Evolutionary conservation across 2,329 filamentous ascomycete species (phyloP), one percentile per base, ranked within the genome.

Genomic region (Fusarium paranaense): DNA sequence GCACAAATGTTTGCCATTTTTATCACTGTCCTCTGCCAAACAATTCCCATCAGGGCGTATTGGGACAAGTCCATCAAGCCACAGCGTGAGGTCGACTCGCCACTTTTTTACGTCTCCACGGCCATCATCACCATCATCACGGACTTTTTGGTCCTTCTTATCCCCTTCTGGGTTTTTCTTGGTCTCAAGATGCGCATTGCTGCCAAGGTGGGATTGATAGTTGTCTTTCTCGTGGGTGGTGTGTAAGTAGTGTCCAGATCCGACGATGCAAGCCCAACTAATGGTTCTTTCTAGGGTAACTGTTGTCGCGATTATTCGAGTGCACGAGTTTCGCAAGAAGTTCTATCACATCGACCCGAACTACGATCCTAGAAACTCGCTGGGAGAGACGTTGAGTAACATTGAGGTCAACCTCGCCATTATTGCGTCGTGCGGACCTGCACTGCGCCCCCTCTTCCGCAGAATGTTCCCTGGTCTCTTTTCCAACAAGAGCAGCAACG

Each of bases 111-210:
- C 72, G 79, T 85, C 16, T 72, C 80, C 1, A 79, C 78, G 7
- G 80, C 83, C 8, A 78, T 78, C 3, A 73, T 86, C 30, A 85
- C 82, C 14, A 85, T 86, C 35, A 30, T 84, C 3, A 85, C 84
- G 6, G 85, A 86, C 59, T 65, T 86, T 2, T 71, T 85, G 27
- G 80, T 83, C 11, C 76, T 86, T 9, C 67, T 78, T 1, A 73
- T 87, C 18, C 85, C 85, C 0, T 80, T 85, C 35, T 81, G 79
- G 72, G 83, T 86, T 32, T 86, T 86, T 62, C 60, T 82, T 10
- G 80, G 80, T 6, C 76, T 86, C 18, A 84, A 82, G 38, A 85
- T 86, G 75, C 79, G 79, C 5, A 71, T 71, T 22, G 80, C 78
- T 35, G 79, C 81, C 14, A 85, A 85, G 74, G 71, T 83, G 14